Base-by-base conservation (phyloP, 2,329 filamentous ascomycete genomes). In the Epichloe glyceriae region DNA sequence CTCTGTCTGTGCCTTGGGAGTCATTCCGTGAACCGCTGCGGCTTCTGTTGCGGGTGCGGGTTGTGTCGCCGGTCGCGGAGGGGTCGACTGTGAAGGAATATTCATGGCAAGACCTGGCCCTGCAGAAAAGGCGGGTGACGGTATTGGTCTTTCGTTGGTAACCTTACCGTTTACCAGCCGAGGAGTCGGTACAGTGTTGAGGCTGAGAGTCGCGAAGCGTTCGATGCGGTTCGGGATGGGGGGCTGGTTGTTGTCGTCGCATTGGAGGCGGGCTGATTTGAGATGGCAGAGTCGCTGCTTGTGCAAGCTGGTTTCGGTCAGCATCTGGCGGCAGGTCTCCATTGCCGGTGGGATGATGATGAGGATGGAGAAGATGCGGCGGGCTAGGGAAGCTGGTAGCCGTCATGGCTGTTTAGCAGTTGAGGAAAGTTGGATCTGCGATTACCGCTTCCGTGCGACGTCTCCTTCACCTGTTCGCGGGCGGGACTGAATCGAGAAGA, bases 231-330 rank as follows among this genome's bases (percentile, higher is more conserved):
- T 47, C 17, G 44, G 38, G 15, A 26, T 15, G 10, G 39, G 33
- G 12, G 33, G 30, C 14, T 46, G 35, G 40, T n/a, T 46, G 45
- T 7, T 39, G 40, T 50, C 62, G 58, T 49, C 58, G 60, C 41
- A 62, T 48, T 2, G 55, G 60, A 22, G 61, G 61, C 12, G 64
- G 63, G 53, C 61, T 67, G 50, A 62, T 59, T 49, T 30, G 50
- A 7, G 45, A 37, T 34, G 37, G 10, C 8, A 43, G 34, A 19
- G 39, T 46, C 4, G 43, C 38, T 15, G 22, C 17, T 37, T 35
- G 17, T 7, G 20, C 46, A 42, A 35, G 33, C 26, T 41, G 17
- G 19, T 35, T 14, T 30, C n/a, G 10, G 6, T 40, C 19, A 20
- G 30, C 11, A 8, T 49, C 35, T 8, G 20, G 12, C 10, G 30